Conservation (phyloP, 768 basidiomycete species). For the Boletus subcaerulescens region DNA sequence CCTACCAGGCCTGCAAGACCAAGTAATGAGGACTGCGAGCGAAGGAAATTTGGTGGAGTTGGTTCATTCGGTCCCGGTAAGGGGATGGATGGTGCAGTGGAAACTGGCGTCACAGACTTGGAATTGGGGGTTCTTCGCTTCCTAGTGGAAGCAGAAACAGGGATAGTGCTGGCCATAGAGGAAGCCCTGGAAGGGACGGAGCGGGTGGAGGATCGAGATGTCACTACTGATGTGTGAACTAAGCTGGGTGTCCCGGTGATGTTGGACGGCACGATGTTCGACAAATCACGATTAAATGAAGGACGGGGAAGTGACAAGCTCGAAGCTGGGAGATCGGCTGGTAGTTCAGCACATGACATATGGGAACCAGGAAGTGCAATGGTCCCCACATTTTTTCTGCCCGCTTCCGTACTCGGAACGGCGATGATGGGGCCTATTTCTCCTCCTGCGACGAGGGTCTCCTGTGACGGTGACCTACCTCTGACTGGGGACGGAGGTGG, state of each 20-base stretch:
- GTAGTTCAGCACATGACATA: slow-evolving; percentile 76
- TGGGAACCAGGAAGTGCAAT: slow-evolving; percentile 98
- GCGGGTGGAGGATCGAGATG: slow-evolving; percentile 13
- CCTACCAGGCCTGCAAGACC: slow-evolving; percentile 71
- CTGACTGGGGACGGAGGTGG: slow-evolving; percentile 68
- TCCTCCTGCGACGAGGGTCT: slow-evolving; percentile 20
- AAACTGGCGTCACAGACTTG: slow-evolving; percentile 43
- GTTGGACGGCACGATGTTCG: slow-evolving; percentile 38
- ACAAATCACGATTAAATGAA: slow-evolving; percentile 26
- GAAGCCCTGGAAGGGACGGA: slow-evolving; percentile 9
- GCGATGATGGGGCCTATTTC: slow-evolving; percentile 11
- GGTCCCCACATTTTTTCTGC: slow-evolving; percentile 78
- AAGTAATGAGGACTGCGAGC: slow-evolving; percentile 68
- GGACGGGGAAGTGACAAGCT: slow-evolving; percentile 34
- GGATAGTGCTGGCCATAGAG: slow-evolving; percentile 2
- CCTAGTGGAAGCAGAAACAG: slow-evolving; percentile 19
- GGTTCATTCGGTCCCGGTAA: slow-evolving; percentile 63
- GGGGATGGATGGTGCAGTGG: slow-evolving; percentile 52
- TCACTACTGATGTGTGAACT: background rate
- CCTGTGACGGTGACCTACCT: slow-evolving; percentile 77
- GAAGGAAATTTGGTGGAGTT: slow-evolving; percentile 64
- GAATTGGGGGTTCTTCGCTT: slow-evolving; percentile 35
- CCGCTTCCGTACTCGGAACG: slow-evolving; percentile 25
- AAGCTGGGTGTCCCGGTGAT: background rate
- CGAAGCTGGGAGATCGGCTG: slow-evolving; percentile 75